A percentile compares a stretch with the other conserved stretches of the same genome.
phyloP scores from a whole-genome alignment of 805 yeast genomes.

The Priceomyces carsonii region DNA sequence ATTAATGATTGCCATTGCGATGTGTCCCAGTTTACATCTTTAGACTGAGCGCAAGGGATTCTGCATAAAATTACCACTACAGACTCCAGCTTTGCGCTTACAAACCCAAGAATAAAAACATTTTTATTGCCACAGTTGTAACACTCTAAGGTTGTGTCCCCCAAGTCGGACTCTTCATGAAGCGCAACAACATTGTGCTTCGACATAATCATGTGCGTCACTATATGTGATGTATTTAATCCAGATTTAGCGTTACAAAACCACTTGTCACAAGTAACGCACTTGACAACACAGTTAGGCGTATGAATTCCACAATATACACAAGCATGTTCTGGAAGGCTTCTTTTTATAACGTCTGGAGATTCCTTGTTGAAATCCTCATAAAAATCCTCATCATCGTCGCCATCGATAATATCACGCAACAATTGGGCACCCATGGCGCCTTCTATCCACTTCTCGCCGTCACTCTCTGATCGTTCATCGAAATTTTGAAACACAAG shows the following conservation, averaged over 20 bases:
- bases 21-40: slow-evolving; percentile 83
- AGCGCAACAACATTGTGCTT: slow-evolving; percentile 73
- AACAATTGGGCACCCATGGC: slow-evolving; percentile 4
- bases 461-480: slow-evolving; percentile 7
- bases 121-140: slow-evolving; percentile 86
- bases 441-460: slow-evolving; percentile 3
- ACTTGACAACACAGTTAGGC: slow-evolving; percentile 67
- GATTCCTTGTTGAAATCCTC: slow-evolving; percentile 1
- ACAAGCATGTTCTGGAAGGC: slow-evolving; percentile 36
- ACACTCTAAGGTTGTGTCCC: slow-evolving; percentile 87
- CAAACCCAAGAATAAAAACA: slow-evolving; percentile 80
- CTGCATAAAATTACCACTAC: slow-evolving; percentile 87
- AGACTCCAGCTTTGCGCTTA: slow-evolving; percentile 81
- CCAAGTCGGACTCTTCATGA: slow-evolving; percentile 79
- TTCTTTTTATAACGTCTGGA: slow-evolving; percentile 1
- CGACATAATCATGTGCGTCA: slow-evolving; percentile 80
- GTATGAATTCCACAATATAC: slow-evolving; percentile 75
- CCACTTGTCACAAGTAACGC: slow-evolving; percentile 81
- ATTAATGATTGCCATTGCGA: slow-evolving; percentile 85
- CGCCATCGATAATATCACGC: slow-evolving; percentile 1
- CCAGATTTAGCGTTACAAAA: slow-evolving; percentile 75
- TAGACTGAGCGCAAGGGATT: slow-evolving; percentile 79
- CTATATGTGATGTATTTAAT: slow-evolving; percentile 72
- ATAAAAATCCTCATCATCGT: slow-evolving; percentile 1
- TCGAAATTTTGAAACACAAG: slow-evolving; percentile 21